phyloP scores from a whole-genome alignment of 495 filamentous ascomycete species.

The Talaromyces thailandensis region DNA sequence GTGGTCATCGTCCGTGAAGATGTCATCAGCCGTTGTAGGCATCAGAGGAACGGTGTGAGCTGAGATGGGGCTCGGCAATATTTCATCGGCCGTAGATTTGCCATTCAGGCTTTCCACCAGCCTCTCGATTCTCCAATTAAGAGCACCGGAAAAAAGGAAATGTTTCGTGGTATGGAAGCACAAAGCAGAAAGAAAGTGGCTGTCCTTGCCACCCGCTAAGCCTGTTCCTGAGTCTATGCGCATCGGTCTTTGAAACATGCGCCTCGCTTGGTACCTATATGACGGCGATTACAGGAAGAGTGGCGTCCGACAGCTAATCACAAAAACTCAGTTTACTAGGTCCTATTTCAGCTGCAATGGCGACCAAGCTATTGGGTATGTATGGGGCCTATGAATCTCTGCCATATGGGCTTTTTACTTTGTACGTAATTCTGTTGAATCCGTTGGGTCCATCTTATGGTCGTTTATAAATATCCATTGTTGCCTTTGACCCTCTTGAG shows the following conservation, averaged over 20 bases:
- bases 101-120: neutral
- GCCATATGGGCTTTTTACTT: neutral
- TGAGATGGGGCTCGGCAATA: neutral
- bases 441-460: neutral
- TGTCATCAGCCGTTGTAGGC: neutral
- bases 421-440: neutral
- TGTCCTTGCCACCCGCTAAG: neutral
- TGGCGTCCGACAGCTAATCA: neutral
- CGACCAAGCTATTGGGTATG: neutral
- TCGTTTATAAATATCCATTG: neutral
- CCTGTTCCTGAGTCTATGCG: neutral
- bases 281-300: neutral
- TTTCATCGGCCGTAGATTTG: neutral
- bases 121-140: neutral
- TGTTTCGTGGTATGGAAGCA: neutral
- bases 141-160: neutral
- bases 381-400: neutral
- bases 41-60: neutral
- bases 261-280: neutral
- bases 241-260: neutral
- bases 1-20: neutral
- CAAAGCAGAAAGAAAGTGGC: neutral
- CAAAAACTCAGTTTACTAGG: neutral
- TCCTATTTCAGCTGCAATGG: neutral
- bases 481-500: neutral